phyloP scores from a whole-genome alignment of 306 rosid genomes.

The Canavalia gladiata region DNA sequence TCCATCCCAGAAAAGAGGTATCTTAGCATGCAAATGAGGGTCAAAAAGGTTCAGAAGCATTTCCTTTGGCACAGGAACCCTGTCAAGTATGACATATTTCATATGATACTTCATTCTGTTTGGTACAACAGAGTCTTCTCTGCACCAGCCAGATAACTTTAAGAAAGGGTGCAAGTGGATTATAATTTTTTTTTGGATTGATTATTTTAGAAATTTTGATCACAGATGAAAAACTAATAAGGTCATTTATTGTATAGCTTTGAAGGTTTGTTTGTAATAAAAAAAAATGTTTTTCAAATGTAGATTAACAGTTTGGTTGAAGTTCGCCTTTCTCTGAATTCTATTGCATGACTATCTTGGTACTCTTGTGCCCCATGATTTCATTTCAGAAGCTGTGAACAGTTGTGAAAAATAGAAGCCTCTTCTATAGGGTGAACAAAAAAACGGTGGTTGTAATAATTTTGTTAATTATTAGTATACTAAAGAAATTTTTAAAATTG shows the following conservation, averaged over 20 bases:
- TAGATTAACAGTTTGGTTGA: background rate
- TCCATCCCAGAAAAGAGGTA: slow-evolving; percentile 74
- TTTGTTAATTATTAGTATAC: no score
- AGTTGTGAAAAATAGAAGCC: background rate
- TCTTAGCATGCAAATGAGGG: slow-evolving; percentile 70
- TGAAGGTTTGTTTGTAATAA: slow-evolving; percentile 34
- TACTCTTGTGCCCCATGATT: background rate
- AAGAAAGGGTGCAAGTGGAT: background rate
- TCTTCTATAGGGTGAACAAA: no score
- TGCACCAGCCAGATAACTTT: slow-evolving; percentile 39
- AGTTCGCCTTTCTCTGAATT: background rate
- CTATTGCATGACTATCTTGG: background rate
- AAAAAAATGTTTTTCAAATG: no score
- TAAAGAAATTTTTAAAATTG: no score
- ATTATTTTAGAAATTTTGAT: background rate
- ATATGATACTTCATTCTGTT: slow-evolving; percentile 87
- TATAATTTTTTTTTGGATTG: background rate
- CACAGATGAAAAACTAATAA: background rate
- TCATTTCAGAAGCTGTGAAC: background rate
- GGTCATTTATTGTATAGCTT: slow-evolving; percentile 42
- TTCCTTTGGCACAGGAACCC: slow-evolving; percentile 86
- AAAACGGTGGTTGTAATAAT: no score
- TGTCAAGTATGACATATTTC: slow-evolving; percentile 82
- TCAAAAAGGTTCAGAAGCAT: slow-evolving; percentile 79
- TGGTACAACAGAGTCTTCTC: slow-evolving; percentile 83